A percentile compares a stretch with the other conserved stretches of the same genome.
These are phyloP conservation scores for Skeletonema marinoi DNA, from an alignment of 108 stramenopile species.

Conservation along the genomic window DNA sequence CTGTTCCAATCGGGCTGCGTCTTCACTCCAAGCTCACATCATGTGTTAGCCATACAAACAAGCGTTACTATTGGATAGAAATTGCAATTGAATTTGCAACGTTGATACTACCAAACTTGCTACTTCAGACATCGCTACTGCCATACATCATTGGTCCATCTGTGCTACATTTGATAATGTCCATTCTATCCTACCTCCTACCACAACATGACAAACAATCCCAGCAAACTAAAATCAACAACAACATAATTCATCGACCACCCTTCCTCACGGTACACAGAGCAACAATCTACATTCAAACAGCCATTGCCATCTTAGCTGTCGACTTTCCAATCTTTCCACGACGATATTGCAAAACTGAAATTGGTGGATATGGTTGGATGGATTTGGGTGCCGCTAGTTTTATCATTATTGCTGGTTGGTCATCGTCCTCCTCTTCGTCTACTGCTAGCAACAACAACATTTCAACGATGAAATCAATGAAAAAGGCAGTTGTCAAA, in stretches of 20 bases:
- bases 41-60: not conserved
- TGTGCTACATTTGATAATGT: constrained; percentile 44
- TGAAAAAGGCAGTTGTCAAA: constrained; percentile 36
- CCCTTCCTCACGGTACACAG: constrained; percentile 72
- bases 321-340: constrained; percentile 95
- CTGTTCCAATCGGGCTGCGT: constrained; percentile 64
- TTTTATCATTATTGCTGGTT: constrained; percentile 87
- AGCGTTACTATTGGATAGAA: not conserved
- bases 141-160: constrained; percentile 58
- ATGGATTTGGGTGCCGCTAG: constrained; percentile 97
- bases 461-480: not conserved
- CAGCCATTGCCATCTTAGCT: constrained; percentile 90
- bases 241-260: constrained; percentile 20
- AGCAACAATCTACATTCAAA: constrained; percentile 72
- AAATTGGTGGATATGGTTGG: constrained; percentile 85
- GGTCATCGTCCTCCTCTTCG: constrained; percentile 45
- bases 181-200: constrained; percentile 4
- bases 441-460: not conserved
- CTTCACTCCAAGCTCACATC: constrained; percentile 25
- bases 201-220: not conserved
- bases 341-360: constrained; percentile 93
- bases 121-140: constrained; percentile 77
- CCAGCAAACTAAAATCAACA: not conserved
- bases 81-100: constrained; percentile 29
- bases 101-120: constrained; percentile 52